These are phyloP conservation scores for Candida pseudoviswanathii DNA, from an alignment of 1,139 yeast species.

Conservation along the genomic window DNA sequence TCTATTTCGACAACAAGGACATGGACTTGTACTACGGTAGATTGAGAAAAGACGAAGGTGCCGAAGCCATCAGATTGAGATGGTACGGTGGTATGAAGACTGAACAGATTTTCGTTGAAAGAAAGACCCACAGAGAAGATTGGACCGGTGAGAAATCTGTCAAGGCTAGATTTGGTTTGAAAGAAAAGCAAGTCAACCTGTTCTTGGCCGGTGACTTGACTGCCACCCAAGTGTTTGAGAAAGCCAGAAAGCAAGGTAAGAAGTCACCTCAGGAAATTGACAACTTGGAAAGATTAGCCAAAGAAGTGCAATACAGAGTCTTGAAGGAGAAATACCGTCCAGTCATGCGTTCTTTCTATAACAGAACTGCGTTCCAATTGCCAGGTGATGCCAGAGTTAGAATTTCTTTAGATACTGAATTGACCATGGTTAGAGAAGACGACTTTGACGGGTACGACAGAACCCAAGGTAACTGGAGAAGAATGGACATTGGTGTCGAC, in stretches of 20 bases:
- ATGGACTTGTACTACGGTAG: slow-evolving; percentile 94
- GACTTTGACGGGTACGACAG: slow-evolving; percentile 92
- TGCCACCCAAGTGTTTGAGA: slow-evolving; percentile 87
- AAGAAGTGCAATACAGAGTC: slow-evolving; percentile 89
- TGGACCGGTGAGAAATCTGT: slow-evolving; percentile 99
- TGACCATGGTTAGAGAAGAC: slow-evolving; percentile 95
- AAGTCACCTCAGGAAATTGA: slow-evolving; percentile 87
- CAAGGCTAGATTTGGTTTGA: slow-evolving; percentile 90
- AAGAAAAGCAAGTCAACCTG: slow-evolving; percentile 86
- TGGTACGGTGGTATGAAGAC: slow-evolving; percentile 99
- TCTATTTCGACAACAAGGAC: slow-evolving; percentile 86
- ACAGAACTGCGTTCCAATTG: slow-evolving; percentile 96
- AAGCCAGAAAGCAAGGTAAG: slow-evolving; percentile 90
- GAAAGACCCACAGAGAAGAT: slow-evolving; percentile 97
- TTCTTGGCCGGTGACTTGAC: slow-evolving; percentile 83
- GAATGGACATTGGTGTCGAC: slow-evolving; percentile 97
- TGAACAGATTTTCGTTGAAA: slow-evolving; percentile 90
- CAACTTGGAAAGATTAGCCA: slow-evolving; percentile 85
- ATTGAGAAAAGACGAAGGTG: slow-evolving; percentile 95
- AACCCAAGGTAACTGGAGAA: slow-evolving; percentile 93
- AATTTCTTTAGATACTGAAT: slow-evolving; percentile 93
- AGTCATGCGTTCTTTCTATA: slow-evolving; percentile 92
- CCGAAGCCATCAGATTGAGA: slow-evolving; percentile 95
- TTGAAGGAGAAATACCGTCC: slow-evolving; percentile 86
- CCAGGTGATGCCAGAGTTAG: slow-evolving; percentile 99